A percentile compares a stretch with the other conserved stretches of the same genome.
Conservation (phyloP, 2,329 filamentous ascomycete genomes). For the Phaeoacremonium minimum region DNA sequence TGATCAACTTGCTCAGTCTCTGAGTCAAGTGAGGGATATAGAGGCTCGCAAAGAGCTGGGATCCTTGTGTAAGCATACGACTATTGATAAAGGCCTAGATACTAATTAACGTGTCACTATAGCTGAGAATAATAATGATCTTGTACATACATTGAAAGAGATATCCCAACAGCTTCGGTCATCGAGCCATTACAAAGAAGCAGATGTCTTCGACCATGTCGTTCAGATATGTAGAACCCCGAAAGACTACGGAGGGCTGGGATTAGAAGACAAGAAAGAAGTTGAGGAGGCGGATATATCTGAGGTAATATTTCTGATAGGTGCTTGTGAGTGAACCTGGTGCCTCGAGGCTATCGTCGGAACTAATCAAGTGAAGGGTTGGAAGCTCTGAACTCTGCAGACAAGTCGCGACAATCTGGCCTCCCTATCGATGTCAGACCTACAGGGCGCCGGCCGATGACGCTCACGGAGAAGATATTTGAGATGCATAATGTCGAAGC, state of each 20-base stretch:
- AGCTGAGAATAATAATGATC: neutral
- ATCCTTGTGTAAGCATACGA: neutral
- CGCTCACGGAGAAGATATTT: slow-evolving; percentile 38
- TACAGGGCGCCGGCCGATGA: slow-evolving; percentile 26
- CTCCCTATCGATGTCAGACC: slow-evolving; percentile 10
- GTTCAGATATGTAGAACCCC: neutral
- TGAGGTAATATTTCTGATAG: neutral
- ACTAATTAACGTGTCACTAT: too few species aligned
- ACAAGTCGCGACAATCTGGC: slow-evolving; percentile 7
- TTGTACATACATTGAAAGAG: neutral
- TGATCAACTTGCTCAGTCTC: neutral
- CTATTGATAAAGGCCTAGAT: neutral
- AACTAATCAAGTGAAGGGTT: slow-evolving; percentile 7
- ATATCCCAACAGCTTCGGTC: neutral
- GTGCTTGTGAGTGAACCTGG: neutral
- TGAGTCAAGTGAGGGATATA: neutral
- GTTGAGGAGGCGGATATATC: neutral
- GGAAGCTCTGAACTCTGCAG: slow-evolving; percentile 21
- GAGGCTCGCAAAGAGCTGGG: neutral
- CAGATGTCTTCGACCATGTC: neutral
- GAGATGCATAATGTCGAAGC: slow-evolving; percentile 32
- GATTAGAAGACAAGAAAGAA: neutral
- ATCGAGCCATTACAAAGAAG: neutral
- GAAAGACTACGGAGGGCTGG: neutral
- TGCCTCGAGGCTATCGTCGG: neutral